Evolutionary conservation across 1,284 basidiomycete genomes (phyloP).

Genomic region (Ustilago trichophora): DNA sequence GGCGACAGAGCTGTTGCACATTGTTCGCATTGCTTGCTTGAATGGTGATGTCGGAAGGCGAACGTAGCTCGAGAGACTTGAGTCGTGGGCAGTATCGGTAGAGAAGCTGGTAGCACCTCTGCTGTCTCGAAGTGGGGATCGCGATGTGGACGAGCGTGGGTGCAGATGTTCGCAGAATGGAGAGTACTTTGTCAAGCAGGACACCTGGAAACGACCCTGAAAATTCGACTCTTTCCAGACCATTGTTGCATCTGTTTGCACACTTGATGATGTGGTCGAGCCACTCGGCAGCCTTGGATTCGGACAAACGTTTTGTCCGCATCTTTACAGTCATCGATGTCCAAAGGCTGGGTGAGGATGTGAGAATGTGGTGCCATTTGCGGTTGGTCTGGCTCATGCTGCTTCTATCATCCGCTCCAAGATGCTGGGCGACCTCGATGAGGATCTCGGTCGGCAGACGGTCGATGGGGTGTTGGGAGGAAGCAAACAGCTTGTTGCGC

Average conservation of each 20-base stretch:
- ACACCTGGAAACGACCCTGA: background rate
- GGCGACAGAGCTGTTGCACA: too few species aligned
- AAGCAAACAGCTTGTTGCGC: background rate
- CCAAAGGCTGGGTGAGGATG: slow-evolving; percentile 8
- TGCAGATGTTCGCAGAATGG: slow-evolving; percentile 5
- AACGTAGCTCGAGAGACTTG: background rate
- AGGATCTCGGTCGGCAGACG: slow-evolving; percentile 16
- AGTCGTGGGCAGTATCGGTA: slow-evolving; percentile 16
- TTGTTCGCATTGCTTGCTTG: too few species aligned
- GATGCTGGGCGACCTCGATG: slow-evolving; percentile 10
- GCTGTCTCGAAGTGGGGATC: background rate
- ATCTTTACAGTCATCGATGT: background rate
- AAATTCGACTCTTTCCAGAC: slow-evolving; percentile 12
- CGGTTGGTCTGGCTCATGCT: slow-evolving; percentile 17
- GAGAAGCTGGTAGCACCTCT: slow-evolving; percentile 6
- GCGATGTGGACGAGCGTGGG: slow-evolving; percentile 11
- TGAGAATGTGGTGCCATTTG: slow-evolving; percentile 7
- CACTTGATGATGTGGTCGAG: slow-evolving; percentile 7
- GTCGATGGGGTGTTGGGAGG: background rate
- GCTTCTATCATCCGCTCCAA: background rate
- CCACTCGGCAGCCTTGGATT: background rate
- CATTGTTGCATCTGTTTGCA: slow-evolving; percentile 1
- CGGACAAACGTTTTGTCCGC: background rate
- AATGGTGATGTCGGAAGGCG: too few species aligned
- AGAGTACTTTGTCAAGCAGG: background rate